Evolutionary conservation across 306 rosid species (phyloP).

Genomic region (Ziziphus jujuba): DNA sequence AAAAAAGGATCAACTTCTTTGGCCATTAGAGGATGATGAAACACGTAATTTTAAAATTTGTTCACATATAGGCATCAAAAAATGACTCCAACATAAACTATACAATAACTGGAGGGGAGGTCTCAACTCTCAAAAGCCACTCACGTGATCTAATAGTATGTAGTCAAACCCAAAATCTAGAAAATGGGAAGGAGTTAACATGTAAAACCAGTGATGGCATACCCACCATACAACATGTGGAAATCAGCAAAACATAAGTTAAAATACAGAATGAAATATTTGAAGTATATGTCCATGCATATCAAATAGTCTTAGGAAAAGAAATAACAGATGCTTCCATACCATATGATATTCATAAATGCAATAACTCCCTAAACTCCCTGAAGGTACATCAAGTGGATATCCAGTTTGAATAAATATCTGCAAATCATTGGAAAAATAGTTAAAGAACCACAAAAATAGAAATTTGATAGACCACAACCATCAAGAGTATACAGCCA

Average conservation of each 20-base stretch:
- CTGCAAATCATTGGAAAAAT: constrained; percentile 49
- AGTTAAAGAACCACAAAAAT: constrained; percentile 20
- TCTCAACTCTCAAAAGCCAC: too few species aligned
- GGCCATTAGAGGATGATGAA: too few species aligned
- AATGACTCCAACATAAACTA: too few species aligned
- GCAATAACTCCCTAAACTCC: constrained; percentile 98
- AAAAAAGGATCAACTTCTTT: too few species aligned
- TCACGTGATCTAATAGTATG: not conserved
- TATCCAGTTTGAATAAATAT: constrained; percentile 99
- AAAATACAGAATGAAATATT: not conserved
- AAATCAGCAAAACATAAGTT: not conserved
- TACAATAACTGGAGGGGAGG: too few species aligned
- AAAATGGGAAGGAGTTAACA: not conserved
- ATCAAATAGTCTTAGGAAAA: not conserved
- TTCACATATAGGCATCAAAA: too few species aligned
- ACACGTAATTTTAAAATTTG: too few species aligned
- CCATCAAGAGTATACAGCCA: constrained; percentile 7
- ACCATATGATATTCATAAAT: constrained; percentile 99
- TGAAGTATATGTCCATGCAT: not conserved
- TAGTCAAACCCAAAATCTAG: not conserved
- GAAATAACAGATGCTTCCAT: constrained; percentile 25
- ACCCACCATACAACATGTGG: too few species aligned
- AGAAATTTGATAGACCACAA: not conserved
- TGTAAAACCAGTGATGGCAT: too few species aligned
- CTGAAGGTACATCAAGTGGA: constrained; percentile 98